These are phyloP conservation scores for Ophiostoma sp. DNA, from an alignment of 2,329 filamentous ascomycete genomes.

Conservation along the genomic window DNA sequence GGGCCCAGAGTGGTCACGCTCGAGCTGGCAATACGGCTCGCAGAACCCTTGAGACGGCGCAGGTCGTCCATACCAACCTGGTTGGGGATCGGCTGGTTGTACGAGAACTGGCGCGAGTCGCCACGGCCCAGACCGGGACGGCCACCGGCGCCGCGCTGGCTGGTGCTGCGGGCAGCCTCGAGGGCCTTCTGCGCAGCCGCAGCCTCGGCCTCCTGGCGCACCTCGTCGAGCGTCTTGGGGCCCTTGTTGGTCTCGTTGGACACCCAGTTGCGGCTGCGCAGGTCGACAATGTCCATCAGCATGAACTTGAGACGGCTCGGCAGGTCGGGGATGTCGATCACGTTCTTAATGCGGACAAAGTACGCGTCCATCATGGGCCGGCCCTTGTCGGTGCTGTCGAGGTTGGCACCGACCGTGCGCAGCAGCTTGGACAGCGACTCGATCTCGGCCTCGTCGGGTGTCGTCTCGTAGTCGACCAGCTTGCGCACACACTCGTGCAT, in stretches of 20 bases:
- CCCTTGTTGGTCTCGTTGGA: constrained; percentile 92
- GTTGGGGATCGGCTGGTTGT: constrained; percentile 74
- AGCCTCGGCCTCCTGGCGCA: constrained; percentile 79
- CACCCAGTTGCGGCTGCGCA: constrained; percentile 74
- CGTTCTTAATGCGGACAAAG: constrained; percentile 82
- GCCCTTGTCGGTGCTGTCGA: constrained; percentile 81
- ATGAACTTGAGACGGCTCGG: constrained; percentile 92
- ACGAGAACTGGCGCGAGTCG: constrained; percentile 83
- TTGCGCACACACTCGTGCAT: constrained; percentile 99
- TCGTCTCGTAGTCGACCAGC: constrained; percentile 89
- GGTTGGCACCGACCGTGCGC: constrained; percentile 83
- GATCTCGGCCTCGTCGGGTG: constrained; percentile 93
- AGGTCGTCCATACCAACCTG: constrained; percentile 90
- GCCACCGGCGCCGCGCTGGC: constrained; percentile 66
- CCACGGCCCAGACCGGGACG: constrained; percentile 70
- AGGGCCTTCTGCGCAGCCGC: constrained; percentile 77
- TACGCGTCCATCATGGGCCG: constrained; percentile 87
- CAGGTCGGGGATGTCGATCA: constrained; percentile 77
- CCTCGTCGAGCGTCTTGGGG: constrained; percentile 92
- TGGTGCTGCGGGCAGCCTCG: constrained; percentile 60
- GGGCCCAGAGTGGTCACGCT: constrained; percentile 69
- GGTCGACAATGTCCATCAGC: constrained; percentile 90
- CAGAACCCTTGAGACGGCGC: constrained; percentile 70
- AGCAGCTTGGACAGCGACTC: constrained; percentile 94
- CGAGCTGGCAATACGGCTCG: constrained; percentile 61